These are phyloP conservation scores for Phytophthora ramorum DNA, from an alignment of 352 stramenopile genomes.

Conservation along the genomic window DNA sequence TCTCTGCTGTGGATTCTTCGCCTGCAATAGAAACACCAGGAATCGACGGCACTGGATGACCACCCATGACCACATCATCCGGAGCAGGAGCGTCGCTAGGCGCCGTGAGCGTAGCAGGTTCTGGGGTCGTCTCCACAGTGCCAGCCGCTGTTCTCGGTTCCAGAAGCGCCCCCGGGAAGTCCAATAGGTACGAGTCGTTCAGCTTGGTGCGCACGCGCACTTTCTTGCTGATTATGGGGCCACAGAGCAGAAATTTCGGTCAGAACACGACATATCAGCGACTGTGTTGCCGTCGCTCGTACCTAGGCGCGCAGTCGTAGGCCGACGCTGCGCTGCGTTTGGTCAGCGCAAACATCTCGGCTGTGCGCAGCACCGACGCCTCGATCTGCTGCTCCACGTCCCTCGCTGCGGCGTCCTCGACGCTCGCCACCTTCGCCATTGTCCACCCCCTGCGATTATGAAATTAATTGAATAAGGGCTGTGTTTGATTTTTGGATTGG, in stretches of 20 bases:
- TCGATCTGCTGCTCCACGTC: no score
- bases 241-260: slow-evolving; percentile 4
- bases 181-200: slow-evolving; percentile 54
- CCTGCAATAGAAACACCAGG: slow-evolving; percentile 26
- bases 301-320: slow-evolving; percentile 74
- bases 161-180: slow-evolving; percentile 65
- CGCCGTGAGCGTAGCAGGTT: slow-evolving; percentile 2
- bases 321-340: slow-evolving; percentile 54
- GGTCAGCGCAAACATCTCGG: slow-evolving; percentile 75
- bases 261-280: slow-evolving; percentile 7
- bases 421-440: no score
- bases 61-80: slow-evolving; percentile 17
- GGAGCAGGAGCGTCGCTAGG: slow-evolving; percentile 6
- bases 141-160: slow-evolving; percentile 32
- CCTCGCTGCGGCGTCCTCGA: no score
- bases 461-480: no score
- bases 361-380: slow-evolving; percentile 67
- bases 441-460: no score
- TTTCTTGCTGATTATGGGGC: slow-evolving; percentile 61
- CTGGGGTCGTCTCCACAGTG: slow-evolving; percentile 8
- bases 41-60: slow-evolving; percentile 25
- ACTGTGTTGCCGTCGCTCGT: background rate
- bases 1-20: slow-evolving; percentile 24
- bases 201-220: slow-evolving; percentile 75
- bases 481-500: no score